A percentile compares a stretch with the other conserved stretches of the same genome.
Evolutionary conservation across 805 yeast genomes (phyloP).

Genomic region (Starmerella sp.): DNA sequence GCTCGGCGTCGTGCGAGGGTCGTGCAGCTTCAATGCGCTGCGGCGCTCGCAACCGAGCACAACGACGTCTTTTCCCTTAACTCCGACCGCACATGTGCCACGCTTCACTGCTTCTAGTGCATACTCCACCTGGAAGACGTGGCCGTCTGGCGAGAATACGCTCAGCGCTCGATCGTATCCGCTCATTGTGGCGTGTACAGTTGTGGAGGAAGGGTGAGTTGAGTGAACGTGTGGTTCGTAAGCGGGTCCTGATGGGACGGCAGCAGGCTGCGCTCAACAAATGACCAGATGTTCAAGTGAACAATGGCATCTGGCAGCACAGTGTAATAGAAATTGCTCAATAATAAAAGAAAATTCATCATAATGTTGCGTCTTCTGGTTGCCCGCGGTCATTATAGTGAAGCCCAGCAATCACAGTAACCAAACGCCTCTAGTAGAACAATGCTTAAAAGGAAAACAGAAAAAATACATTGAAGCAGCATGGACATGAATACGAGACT

Average conservation of each 20-base stretch:
- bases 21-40: constrained; percentile 88
- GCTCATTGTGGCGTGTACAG: constrained; percentile 49
- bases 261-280: no score
- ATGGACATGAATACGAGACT: no score
- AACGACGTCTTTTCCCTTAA: constrained; percentile 78
- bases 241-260: neutral
- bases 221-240: neutral
- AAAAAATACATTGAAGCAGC: no score
- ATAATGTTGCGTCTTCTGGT: no score
- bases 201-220: constrained; percentile 1
- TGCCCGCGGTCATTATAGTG: no score
- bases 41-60: constrained; percentile 95
- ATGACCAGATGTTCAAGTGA: no score
- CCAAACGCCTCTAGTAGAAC: no score
- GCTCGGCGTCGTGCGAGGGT: constrained; percentile 90
- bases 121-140: constrained; percentile 96
- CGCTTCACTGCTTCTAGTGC: constrained; percentile 96
- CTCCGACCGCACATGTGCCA: constrained; percentile 97
- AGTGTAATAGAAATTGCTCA: no score
- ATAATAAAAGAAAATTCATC: no score
- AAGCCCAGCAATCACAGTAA: no score
- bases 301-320: no score
- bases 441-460: no score
- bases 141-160: constrained; percentile 98
- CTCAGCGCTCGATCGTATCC: constrained; percentile 99